A percentile compares a stretch with the other conserved stretches of the same genome.
Conservation (phyloP, 768 basidiomycete genomes). For the Tephrocybe sp. region DNA sequence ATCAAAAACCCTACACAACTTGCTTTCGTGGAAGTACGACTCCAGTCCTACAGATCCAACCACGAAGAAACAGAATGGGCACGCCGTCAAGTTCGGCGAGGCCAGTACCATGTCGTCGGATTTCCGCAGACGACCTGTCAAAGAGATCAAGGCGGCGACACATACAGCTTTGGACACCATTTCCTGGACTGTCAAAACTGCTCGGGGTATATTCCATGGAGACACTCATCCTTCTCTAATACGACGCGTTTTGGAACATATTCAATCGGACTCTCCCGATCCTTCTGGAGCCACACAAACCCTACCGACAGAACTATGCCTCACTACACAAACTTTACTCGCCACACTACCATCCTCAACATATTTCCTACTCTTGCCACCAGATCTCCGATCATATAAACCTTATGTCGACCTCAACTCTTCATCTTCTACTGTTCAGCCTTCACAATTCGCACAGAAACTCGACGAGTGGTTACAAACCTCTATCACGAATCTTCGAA, state of each 20-base stretch:
- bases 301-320: slow-evolving; percentile 49
- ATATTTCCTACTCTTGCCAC: slow-evolving; percentile 75
- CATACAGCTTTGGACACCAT: slow-evolving; percentile 53
- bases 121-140: slow-evolving; percentile 34
- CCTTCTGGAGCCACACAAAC: slow-evolving; percentile 17
- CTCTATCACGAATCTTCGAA: slow-evolving; percentile 43
- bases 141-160: slow-evolving; percentile 53
- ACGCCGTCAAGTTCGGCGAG: slow-evolving; percentile 22
- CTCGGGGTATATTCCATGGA: slow-evolving; percentile 56
- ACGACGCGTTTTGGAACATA: slow-evolving; percentile 51
- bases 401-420: slow-evolving; percentile 80
- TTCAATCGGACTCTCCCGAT: slow-evolving; percentile 49
- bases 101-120: slow-evolving; percentile 11
- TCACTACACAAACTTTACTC: slow-evolving; percentile 70
- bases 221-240: slow-evolving; percentile 47
- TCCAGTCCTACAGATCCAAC: slow-evolving; percentile 4
- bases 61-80: slow-evolving; percentile 32
- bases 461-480: slow-evolving; percentile 64
- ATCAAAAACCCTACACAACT: slow-evolving; percentile 49
- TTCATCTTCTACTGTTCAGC: slow-evolving; percentile 48
- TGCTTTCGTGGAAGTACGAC: slow-evolving; percentile 35
- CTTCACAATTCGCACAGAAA: slow-evolving; percentile 40
- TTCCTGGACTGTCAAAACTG: slow-evolving; percentile 53
- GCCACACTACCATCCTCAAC: slow-evolving; percentile 76
- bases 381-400: slow-evolving; percentile 69